These are phyloP conservation scores for Dactylellina haptotyla DNA, from an alignment of 2,329 filamentous ascomycete genomes.

Conservation along the genomic window DNA sequence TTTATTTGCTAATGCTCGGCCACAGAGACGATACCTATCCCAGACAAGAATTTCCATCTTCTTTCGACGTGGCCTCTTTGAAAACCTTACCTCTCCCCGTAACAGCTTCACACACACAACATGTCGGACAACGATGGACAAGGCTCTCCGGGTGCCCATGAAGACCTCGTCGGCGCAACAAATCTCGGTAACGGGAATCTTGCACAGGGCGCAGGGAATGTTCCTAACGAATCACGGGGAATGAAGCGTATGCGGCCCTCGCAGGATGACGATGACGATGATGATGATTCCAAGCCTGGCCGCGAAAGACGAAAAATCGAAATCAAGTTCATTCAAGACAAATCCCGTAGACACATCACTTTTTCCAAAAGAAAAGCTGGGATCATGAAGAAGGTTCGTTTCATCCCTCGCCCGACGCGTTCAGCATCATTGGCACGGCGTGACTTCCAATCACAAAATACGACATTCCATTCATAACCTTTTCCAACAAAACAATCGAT, in stretches of 20 bases:
- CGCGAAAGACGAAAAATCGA: conserved; percentile 99
- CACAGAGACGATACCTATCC: no score
- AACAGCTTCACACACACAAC: neutral
- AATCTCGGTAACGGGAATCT: conserved; percentile 74
- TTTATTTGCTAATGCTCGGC: no score
- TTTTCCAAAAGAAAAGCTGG: conserved; percentile 99
- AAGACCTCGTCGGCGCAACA: conserved; percentile 67
- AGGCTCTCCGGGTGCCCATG: conserved; percentile 65
- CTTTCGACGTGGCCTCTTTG: no score
- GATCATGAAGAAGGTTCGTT: conserved; percentile 97
- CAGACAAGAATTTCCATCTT: no score
- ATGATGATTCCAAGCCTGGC: conserved; percentile 96
- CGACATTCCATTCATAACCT: neutral
- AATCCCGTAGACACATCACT: conserved; percentile 98
- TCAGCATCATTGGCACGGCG: neutral
- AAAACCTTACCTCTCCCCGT: neutral
- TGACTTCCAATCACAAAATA: no score
- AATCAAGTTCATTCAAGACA: conserved; percentile 99
- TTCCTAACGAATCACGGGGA: conserved; percentile 76
- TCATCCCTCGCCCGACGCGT: conserved; percentile 5
- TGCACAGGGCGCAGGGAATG: conserved; percentile 56
- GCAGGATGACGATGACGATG: conserved; percentile 90
- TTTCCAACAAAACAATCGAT: neutral
- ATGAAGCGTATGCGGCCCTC: conserved; percentile 88
- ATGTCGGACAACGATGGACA: conserved; percentile 67